Evolutionary conservation across 2,329 filamentous ascomycete species (phyloP).

Genomic region (Periconia macrospinosa): DNA sequence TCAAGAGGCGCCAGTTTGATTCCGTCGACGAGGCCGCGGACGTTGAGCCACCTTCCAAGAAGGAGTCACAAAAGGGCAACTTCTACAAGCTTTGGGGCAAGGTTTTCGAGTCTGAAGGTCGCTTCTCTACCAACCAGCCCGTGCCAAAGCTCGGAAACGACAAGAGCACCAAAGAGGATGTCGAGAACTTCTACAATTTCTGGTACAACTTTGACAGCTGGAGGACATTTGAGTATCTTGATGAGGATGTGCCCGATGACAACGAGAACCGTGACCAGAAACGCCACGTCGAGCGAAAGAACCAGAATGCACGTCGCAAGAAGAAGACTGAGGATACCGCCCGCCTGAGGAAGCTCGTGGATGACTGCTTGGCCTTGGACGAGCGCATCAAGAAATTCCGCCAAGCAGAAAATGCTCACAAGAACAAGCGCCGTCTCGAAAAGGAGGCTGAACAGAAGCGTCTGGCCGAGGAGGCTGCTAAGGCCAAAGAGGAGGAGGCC

Average conservation of each 20-base stretch:
- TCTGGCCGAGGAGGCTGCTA: constrained; percentile 79
- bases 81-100: constrained; percentile 94
- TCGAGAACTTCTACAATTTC: constrained; percentile 98
- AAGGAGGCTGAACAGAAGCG: constrained; percentile 90
- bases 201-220: constrained; percentile 99
- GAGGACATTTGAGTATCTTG: constrained; percentile 96
- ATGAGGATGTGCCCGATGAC: constrained; percentile 98
- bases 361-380: constrained; percentile 80
- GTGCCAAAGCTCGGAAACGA: constrained; percentile 85
- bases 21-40: constrained; percentile 94
- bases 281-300: constrained; percentile 97
- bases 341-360: constrained; percentile 85
- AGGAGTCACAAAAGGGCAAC: constrained; percentile 80
- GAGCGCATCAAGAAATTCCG: constrained; percentile 98
- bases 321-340: constrained; percentile 98
- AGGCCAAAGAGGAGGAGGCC: constrained; percentile 82
- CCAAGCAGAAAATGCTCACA: constrained; percentile 85
- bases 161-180: constrained; percentile 82
- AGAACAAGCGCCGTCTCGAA: constrained; percentile 93
- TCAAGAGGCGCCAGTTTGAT: constrained; percentile 92
- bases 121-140: constrained; percentile 89
- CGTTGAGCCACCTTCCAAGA: constrained; percentile 89
- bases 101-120: constrained; percentile 87
- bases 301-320: constrained; percentile 96
- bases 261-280: constrained; percentile 99